Evolutionary conservation across 2,329 filamentous ascomycete genomes (phyloP).

Genomic region (Paraphaeosphaeria minitans): DNA sequence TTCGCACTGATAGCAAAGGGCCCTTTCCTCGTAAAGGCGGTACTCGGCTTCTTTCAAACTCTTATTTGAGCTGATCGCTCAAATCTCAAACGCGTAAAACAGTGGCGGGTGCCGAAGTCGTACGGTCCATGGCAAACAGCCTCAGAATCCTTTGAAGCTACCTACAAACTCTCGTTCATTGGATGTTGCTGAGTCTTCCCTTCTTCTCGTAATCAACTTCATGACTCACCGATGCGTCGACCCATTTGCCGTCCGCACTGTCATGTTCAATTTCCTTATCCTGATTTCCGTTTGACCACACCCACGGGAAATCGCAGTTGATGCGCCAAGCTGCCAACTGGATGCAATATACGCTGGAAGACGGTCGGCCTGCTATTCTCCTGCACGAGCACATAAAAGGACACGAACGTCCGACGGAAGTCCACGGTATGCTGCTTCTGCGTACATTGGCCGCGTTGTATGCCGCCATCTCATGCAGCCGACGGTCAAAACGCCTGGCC

Average conservation of each 20-base stretch:
- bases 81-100: neutral
- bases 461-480: neutral
- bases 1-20: neutral
- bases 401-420: neutral
- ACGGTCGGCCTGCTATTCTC: neutral
- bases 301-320: neutral
- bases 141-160: no score
- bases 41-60: neutral
- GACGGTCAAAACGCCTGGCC: neutral
- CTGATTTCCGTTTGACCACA: neutral
- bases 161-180: no score
- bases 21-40: neutral
- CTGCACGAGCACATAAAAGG: neutral
- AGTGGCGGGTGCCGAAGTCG: no score
- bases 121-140: neutral
- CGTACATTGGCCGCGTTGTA: neutral
- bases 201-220: neutral
- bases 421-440: neutral
- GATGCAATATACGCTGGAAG: neutral
- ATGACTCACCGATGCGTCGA: neutral
- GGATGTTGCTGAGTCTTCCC: no score
- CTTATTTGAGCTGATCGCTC: neutral
- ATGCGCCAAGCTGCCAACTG: neutral
- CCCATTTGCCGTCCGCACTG: no score
- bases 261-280: neutral